Conservation (phyloP, 192 early-diverging fungal genomes). For the Umbelopsis sp. region DNA sequence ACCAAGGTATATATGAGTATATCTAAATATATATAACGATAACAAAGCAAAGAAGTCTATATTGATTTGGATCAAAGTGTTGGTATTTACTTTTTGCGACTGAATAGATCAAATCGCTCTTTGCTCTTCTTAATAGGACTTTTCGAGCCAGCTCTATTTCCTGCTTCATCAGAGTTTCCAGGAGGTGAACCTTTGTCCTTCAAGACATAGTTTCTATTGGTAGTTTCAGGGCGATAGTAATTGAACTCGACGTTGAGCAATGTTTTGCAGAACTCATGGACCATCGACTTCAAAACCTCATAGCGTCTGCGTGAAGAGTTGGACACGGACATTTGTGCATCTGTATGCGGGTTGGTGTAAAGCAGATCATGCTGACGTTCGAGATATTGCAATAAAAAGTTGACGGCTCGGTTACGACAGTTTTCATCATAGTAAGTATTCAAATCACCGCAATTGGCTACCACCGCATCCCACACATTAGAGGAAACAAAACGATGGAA, state of each 20-base stretch:
- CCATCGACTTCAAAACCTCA: conserved; percentile 50
- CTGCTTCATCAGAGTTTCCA: background rate
- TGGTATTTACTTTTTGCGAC: conserved; percentile 8
- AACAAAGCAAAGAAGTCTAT: background rate
- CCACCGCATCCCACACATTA: conserved; percentile 38
- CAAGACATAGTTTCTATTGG: conserved; percentile 5
- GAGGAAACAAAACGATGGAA: conserved; percentile 42
- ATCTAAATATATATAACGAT: background rate
- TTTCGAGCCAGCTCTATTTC: conserved; percentile 10
- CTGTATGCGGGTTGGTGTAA: conserved; percentile 31
- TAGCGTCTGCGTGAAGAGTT: conserved; percentile 41
- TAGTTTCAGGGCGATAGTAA: conserved; percentile 30
- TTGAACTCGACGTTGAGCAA: conserved; percentile 50
- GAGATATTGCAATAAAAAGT: conserved; percentile 31
- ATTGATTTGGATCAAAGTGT: background rate
- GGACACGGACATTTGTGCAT: conserved; percentile 25
- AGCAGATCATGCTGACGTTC: conserved; percentile 24
- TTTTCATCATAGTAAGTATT: conserved; percentile 39
- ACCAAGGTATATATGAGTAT: background rate
- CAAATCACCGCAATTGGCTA: conserved; percentile 41
- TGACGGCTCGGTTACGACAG: conserved; percentile 34
- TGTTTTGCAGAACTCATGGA: conserved; percentile 52
- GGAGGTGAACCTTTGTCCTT: conserved; percentile 4
- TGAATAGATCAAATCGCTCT: background rate
- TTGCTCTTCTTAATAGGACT: conserved; percentile 11